Base-by-base conservation (phyloP, 495 filamentous ascomycete genomes). In the Venustampulla echinocandica region DNA sequence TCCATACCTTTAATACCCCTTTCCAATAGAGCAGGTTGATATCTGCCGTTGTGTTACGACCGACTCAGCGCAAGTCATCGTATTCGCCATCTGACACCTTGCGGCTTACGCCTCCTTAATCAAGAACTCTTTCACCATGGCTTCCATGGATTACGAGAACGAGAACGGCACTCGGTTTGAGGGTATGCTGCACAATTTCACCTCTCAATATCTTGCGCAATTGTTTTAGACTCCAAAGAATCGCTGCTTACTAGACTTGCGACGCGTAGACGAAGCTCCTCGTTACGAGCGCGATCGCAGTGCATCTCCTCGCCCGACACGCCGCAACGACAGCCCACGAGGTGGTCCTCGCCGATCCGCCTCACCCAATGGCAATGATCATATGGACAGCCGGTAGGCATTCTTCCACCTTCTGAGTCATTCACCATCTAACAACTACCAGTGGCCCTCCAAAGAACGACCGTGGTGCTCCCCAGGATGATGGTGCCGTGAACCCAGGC, bases 401-500 rank as follows among this genome's bases (percentile, higher is more conserved):
- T 35, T 25, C 17, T 10, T 33, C 64, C 59, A 49, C 58, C 60
- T 47, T 63, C 67, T 60, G 36, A 70, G 71, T 52, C 47, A 17
- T 39, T 23, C 58, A 44, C 42, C 33, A 41, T 57, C 58, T 55
- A 30, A 58, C 27, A 58, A 52, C 52, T 55, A 20, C 47, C 58
- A 44, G 56, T 49, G 66, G 67, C 50, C 62, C 61, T 22, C 67
- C 68, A 49, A 79, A 76, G 53, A 73, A 73, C 46, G 62, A 68
- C 10, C 65, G 74, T 52, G 73, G 79, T 39, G 59, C 61, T 42
- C 71, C 62, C 42, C 84, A 85, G 41, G 84, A 90, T 49, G 86
- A 88, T 57, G 84, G 79, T 57, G 82, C 89, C 41, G 58, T 79
- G 55, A 98, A 97, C 67, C 80, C 88, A 46, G 92, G 92, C 57